Conservation (phyloP, 2,329 filamentous ascomycete species). For the Phyllosticta citriasiana region DNA sequence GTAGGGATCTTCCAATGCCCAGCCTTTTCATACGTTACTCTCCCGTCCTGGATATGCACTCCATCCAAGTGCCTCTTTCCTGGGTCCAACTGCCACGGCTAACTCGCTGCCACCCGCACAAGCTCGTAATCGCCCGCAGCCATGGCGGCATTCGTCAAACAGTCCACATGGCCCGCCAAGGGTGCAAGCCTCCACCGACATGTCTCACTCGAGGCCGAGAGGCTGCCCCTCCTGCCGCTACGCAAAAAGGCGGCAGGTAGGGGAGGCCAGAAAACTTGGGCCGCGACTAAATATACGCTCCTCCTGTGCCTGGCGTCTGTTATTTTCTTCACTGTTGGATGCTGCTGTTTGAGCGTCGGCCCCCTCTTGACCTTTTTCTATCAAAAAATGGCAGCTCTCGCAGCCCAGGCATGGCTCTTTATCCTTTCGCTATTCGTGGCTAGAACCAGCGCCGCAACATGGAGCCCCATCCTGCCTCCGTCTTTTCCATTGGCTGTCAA, state of each 20-base stretch:
- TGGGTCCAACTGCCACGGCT: slow-evolving; percentile 1
- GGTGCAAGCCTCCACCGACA: neutral
- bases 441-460: slow-evolving; percentile 8
- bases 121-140: slow-evolving; percentile 10
- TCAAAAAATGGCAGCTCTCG: slow-evolving; percentile 6
- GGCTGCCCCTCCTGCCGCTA: slow-evolving; percentile 5
- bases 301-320: slow-evolving; percentile 5
- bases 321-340: slow-evolving; percentile 4
- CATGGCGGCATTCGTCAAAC: slow-evolving; percentile 6
- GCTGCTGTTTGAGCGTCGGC: slow-evolving; percentile 2
- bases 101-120: slow-evolving; percentile 9
- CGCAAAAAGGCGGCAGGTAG: neutral
- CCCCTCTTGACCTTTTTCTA: neutral
- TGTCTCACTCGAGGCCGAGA: slow-evolving; percentile 6
- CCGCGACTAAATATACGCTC: slow-evolving; percentile 8
- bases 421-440: slow-evolving; percentile 1
- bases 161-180: slow-evolving; percentile 7
- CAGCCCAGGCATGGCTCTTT: slow-evolving; percentile 1
- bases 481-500: slow-evolving; percentile 36
- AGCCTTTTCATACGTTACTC: neutral
- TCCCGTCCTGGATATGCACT: slow-evolving; percentile 1
- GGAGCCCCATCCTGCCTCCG: slow-evolving; percentile 26
- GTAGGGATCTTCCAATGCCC: neutral
- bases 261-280: neutral
- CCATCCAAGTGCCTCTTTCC: neutral